These are phyloP conservation scores for Botrytis fragariae DNA, from an alignment of 2,329 filamentous ascomycete species.

Conservation along the genomic window DNA sequence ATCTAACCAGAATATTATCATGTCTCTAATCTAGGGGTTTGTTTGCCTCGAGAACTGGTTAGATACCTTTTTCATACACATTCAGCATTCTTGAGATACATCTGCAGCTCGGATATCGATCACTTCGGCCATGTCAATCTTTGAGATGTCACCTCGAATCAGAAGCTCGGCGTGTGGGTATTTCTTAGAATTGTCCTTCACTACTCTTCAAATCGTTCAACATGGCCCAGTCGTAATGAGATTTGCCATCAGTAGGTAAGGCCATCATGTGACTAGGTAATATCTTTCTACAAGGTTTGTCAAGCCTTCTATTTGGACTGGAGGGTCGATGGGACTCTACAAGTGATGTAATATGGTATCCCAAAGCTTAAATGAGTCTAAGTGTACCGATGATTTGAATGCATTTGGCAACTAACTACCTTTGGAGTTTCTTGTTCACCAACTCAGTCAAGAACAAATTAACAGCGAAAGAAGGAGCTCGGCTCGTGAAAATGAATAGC, in stretches of 20 bases:
- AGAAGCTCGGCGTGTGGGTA: background rate
- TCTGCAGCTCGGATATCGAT: background rate
- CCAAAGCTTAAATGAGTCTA: background rate
- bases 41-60: background rate
- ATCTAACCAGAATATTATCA: background rate
- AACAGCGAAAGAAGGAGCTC: conserved; percentile 4
- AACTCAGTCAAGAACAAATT: conserved; percentile 24
- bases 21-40: too few relatives aligned
- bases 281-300: background rate
- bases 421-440: conserved; percentile 27
- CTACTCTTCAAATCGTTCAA: background rate
- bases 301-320: background rate
- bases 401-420: conserved; percentile 25
- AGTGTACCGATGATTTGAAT: conserved; percentile 7
- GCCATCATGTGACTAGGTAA: background rate
- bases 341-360: background rate
- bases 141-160: background rate
- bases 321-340: background rate
- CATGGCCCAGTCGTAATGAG: background rate
- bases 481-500: conserved; percentile 33
- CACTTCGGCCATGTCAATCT: background rate
- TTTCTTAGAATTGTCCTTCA: background rate
- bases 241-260: background rate
- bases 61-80: background rate
- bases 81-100: background rate